Evolutionary conservation across 208 protist genomes (phyloP).

Genomic region (Acanthamoeba divionensis): DNA sequence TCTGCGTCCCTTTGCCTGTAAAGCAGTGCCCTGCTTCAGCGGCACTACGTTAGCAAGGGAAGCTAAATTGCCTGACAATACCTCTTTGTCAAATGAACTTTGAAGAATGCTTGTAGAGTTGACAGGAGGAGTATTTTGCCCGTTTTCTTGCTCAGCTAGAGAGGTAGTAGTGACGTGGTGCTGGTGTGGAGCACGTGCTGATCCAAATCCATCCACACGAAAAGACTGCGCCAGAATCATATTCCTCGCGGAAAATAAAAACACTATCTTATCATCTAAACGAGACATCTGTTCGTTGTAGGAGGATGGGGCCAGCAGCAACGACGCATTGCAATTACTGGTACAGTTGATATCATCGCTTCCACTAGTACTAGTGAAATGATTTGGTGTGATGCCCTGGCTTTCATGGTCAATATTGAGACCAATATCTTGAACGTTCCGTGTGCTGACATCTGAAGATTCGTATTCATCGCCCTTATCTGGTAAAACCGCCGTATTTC

Average conservation of each 20-base stretch:
- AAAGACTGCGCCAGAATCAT: constrained; percentile 39
- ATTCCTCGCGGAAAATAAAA: constrained; percentile 39
- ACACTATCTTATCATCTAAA: not conserved
- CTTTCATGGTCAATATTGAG: no score
- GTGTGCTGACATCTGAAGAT: no score
- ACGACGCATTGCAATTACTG: not conserved
- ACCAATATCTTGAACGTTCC: no score
- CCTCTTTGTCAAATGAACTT: no score
- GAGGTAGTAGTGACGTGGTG: constrained; percentile 3
- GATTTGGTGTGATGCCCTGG: no score
- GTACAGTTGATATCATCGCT: not conserved
- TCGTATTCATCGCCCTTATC: no score
- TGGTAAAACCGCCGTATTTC: no score
- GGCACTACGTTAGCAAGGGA: no score
- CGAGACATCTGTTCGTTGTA: constrained; percentile 24
- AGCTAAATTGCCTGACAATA: no score
- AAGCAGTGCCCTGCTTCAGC: no score
- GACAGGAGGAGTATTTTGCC: not conserved
- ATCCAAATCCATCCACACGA: constrained; percentile 7
- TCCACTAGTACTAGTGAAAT: not conserved
- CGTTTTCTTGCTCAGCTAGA: not conserved
- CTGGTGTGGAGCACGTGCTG: not conserved
- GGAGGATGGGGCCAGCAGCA: not conserved
- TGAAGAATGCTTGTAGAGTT: not conserved
- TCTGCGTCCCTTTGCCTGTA: not conserved